A percentile compares a stretch with the other conserved stretches of the same genome.
These are phyloP conservation scores for Remersonia thermophila DNA, from an alignment of 2,329 filamentous ascomycete species.

Conservation along the genomic window DNA sequence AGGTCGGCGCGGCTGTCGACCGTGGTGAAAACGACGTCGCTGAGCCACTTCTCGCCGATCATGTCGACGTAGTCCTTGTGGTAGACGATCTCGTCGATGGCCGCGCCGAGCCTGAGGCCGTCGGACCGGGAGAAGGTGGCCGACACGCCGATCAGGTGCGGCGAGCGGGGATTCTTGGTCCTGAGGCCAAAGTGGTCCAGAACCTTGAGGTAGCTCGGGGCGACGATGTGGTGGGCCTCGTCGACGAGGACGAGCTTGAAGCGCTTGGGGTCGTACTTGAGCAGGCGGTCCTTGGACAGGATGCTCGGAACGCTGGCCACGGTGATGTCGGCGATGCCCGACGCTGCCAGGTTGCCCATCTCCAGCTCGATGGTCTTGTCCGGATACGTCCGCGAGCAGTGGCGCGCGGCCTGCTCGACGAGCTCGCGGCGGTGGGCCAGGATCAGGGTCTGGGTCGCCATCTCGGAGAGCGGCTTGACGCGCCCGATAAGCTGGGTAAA, in stretches of 20 bases:
- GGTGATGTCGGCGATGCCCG: conserved; percentile 79
- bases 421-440: conserved; percentile 86
- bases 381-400: conserved; percentile 74
- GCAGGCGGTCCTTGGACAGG: conserved; percentile 60
- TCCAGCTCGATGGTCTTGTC: conserved; percentile 75
- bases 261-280: conserved; percentile 63
- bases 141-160: conserved; percentile 71
- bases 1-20: conserved; percentile 75
- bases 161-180: conserved; percentile 33
- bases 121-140: conserved; percentile 71
- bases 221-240: conserved; percentile 93
- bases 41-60: conserved; percentile 82
- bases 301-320: conserved; percentile 84
- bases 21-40: conserved; percentile 87
- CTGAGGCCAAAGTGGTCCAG: conserved; percentile 67
- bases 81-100: conserved; percentile 92
- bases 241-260: conserved; percentile 94
- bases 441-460: conserved; percentile 70
- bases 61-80: conserved; percentile 62
- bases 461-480: conserved; percentile 42
- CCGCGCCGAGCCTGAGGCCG: conserved; percentile 66
- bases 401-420: conserved; percentile 81
- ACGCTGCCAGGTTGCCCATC: conserved; percentile 69
- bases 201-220: conserved; percentile 61
- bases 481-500: conserved; percentile 90